A percentile compares a stretch with the other conserved stretches of the same genome.
phyloP scores from a whole-genome alignment of 345 rosid species.

The Reutealis trisperma region DNA sequence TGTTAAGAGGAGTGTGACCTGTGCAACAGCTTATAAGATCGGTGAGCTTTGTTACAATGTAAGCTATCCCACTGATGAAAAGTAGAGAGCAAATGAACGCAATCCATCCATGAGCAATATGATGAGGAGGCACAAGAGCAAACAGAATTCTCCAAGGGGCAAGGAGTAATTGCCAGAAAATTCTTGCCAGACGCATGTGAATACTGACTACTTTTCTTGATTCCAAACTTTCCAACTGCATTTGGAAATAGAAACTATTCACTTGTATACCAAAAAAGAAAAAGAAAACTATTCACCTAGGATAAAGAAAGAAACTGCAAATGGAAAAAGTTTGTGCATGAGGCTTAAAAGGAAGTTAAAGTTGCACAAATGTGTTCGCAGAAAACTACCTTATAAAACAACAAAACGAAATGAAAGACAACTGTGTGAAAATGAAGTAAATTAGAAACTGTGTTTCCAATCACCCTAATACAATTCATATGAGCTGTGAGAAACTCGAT shows the following conservation, averaged over 20 bases:
- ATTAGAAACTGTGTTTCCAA: background rate
- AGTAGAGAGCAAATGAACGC: conserved; percentile 79
- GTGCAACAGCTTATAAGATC: conserved; percentile 93
- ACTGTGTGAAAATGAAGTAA: background rate
- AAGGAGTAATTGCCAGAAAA: conserved; percentile 61
- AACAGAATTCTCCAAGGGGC: conserved; percentile 79
- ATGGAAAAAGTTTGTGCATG: background rate
- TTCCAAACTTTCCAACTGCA: conserved; percentile 66
- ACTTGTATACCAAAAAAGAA: conserved; percentile 7
- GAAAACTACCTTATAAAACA: background rate
- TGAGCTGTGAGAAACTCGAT: background rate
- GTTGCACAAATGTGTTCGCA: background rate
- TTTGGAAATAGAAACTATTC: conserved; percentile 22
- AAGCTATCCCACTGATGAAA: conserved; percentile 85
- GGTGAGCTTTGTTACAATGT: conserved; percentile 65
- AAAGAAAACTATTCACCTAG: background rate
- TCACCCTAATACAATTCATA: background rate
- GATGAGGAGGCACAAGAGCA: conserved; percentile 89
- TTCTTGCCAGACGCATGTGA: conserved; percentile 42
- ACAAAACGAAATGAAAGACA: too few relatives aligned
- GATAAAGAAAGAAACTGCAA: background rate
- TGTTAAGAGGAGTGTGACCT: conserved; percentile 43
- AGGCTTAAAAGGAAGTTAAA: background rate
- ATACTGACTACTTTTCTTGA: conserved; percentile 55
- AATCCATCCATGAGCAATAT: conserved; percentile 88